A percentile compares a stretch with the other conserved stretches of the same genome.
Evolutionary conservation across 371 early-diverging fungal species (phyloP).

Genomic region (Actinomucor elegans): DNA sequence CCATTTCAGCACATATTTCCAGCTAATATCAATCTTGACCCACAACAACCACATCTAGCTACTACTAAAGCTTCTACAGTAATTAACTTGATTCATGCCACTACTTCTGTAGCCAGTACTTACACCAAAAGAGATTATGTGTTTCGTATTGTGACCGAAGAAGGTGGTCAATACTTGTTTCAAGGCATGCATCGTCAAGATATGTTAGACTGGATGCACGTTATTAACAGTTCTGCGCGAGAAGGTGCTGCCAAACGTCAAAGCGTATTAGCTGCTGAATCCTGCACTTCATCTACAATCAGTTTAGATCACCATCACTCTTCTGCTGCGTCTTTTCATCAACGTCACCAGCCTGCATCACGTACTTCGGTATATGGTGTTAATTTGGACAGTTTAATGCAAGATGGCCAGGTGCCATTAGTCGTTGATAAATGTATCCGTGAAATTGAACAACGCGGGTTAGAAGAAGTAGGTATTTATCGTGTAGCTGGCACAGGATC

Average conservation of each 20-base stretch:
- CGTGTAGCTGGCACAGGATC: conserved; percentile 76
- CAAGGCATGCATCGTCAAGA: conserved; percentile 72
- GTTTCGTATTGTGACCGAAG: conserved; percentile 82
- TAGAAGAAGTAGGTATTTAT: conserved; percentile 85
- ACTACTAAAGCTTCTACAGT: conserved; percentile 67
- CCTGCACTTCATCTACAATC: neutral
- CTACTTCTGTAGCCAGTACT: conserved; percentile 68
- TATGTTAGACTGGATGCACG: conserved; percentile 77
- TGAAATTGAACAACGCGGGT: conserved; percentile 77
- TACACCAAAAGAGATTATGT: conserved; percentile 76
- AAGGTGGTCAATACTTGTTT: conserved; percentile 78
- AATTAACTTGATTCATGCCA: conserved; percentile 79
- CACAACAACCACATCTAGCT: neutral
- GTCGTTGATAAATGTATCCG: conserved; percentile 71
- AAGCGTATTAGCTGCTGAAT: conserved; percentile 42
- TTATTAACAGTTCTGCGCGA: conserved; percentile 72
- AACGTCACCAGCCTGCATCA: neutral
- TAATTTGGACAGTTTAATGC: conserved; percentile 59
- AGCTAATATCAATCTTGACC: neutral
- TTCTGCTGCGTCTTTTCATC: neutral
- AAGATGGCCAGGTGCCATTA: conserved; percentile 55
- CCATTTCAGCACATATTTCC: conserved; percentile 12
- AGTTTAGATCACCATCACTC: neutral
- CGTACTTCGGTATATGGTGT: conserved; percentile 60
- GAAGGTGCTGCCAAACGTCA: conserved; percentile 74